phyloP scores from a whole-genome alignment of 164 flowering plant genomes.

The Nymphaea colorata region DNA sequence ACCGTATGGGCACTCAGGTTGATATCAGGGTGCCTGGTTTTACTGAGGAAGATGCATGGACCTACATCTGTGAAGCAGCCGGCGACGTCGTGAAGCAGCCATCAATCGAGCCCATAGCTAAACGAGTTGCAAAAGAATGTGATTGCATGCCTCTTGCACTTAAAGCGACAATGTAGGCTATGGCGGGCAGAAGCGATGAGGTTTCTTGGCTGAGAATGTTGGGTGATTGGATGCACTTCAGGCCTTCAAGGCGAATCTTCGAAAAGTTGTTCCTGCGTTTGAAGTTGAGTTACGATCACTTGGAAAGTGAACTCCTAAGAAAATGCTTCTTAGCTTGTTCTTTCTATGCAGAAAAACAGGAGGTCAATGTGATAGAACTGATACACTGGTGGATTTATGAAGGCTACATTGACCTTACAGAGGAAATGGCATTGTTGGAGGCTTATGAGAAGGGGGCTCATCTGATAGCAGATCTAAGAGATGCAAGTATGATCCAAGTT shows the following conservation, averaged over 20 bases:
- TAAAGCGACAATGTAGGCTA: neutral
- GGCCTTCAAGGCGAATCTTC: neutral
- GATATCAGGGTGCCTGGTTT: slow-evolving; percentile 4
- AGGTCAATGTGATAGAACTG: neutral
- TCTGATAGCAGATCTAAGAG: slow-evolving; percentile 1
- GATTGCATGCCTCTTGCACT: slow-evolving; percentile 4
- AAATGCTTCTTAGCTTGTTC: slow-evolving; percentile 2
- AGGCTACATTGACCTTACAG: neutral
- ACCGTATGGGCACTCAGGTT: slow-evolving; percentile 4
- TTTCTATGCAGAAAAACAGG: neutral
- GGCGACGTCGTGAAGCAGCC: neutral
- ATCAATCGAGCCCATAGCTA: neutral
- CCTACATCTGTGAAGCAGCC: slow-evolving; percentile 5
- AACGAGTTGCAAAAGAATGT: slow-evolving; percentile 3
- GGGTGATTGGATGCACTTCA: neutral
- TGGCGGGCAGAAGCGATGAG: neutral
- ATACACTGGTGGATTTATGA: neutral
- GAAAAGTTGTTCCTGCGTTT: neutral
- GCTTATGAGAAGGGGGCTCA: neutral
- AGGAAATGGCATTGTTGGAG: neutral
- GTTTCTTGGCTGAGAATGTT: slow-evolving; percentile 2
- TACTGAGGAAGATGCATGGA: slow-evolving; percentile 2
- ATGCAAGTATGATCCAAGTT: neutral
- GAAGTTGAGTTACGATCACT: slow-evolving; percentile 1
- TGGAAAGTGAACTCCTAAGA: neutral